phyloP scores from a whole-genome alignment of 495 filamentous ascomycete genomes.

The Penicillium desertorum region DNA sequence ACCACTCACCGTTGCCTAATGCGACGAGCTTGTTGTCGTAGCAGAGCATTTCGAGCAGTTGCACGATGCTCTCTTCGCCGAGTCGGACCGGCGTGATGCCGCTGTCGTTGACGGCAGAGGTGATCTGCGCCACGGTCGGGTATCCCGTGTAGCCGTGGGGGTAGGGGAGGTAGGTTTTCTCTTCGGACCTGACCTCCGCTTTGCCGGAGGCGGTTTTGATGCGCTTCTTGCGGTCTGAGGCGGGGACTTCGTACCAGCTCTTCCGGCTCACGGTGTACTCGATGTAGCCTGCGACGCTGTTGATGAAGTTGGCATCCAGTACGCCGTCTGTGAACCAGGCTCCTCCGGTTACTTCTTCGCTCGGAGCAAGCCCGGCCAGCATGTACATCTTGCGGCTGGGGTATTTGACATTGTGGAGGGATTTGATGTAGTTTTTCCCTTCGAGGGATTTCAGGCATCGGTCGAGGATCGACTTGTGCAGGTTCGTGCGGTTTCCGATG shows the following conservation, averaged over 20 bases:
- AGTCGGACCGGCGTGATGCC: slow-evolving; percentile 65
- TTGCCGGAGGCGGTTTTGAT: slow-evolving; percentile 46
- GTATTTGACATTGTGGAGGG: slow-evolving; percentile 59
- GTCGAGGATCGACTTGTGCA: slow-evolving; percentile 75
- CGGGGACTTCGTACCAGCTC: slow-evolving; percentile 61
- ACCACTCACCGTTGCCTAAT: slow-evolving; percentile 49
- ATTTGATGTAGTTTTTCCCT: slow-evolving; percentile 82
- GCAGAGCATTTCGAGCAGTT: slow-evolving; percentile 79
- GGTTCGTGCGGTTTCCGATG: slow-evolving; percentile 69
- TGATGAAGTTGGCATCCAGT: slow-evolving; percentile 83
- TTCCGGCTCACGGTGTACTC: slow-evolving; percentile 66
- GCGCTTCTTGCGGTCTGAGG: slow-evolving; percentile 34
- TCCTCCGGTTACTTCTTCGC: slow-evolving; percentile 86
- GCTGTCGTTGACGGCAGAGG: slow-evolving; percentile 62
- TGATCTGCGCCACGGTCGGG: slow-evolving; percentile 72
- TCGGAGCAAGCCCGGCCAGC: slow-evolving; percentile 65
- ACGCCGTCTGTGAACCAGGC: slow-evolving; percentile 89
- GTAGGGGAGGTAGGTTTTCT: slow-evolving; percentile 55
- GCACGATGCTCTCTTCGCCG: slow-evolving; percentile 68
- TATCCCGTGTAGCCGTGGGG: slow-evolving; percentile 70
- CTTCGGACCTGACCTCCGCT: slow-evolving; percentile 32
- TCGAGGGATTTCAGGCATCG: slow-evolving; percentile 77
- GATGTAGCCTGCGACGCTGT: slow-evolving; percentile 63
- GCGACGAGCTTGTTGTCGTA: slow-evolving; percentile 72
- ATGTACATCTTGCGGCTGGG: slow-evolving; percentile 67